These are phyloP conservation scores for Pholiota adiposa DNA, from an alignment of 1,284 basidiomycete species.

Conservation along the genomic window DNA sequence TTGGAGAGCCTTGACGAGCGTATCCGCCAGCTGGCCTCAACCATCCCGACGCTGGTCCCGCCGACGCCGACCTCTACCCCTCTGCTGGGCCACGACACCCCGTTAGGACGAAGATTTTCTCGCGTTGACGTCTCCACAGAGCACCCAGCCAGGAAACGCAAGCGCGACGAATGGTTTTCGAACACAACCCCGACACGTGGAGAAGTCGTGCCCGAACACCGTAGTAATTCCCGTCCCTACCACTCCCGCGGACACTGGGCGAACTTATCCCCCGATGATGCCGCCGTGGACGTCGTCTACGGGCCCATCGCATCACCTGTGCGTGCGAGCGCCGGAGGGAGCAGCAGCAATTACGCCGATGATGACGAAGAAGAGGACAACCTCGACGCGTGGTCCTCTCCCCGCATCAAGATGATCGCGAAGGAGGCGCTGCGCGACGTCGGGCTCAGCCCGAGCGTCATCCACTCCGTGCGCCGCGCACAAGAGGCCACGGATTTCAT, in stretches of 20 bases:
- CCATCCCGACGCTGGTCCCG: not conserved
- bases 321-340: not conserved
- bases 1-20: not conserved
- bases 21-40: not conserved
- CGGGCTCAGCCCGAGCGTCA: not conserved
- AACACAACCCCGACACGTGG: not conserved
- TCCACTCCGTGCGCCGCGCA: not conserved
- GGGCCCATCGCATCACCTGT: not conserved
- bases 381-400: not conserved
- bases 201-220: not conserved
- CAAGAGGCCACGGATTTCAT: not conserved
- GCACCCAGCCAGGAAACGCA: not conserved
- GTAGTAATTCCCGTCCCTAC: not conserved
- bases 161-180: not conserved
- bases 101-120: not conserved
- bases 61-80: conserved; percentile 1
- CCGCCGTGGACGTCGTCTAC: not conserved
- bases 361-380: not conserved
- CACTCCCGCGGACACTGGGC: not conserved
- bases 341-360: not conserved
- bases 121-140: not conserved
- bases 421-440: conserved; percentile 4
- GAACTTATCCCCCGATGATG: not conserved
- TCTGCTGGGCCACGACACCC: not conserved
- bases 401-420: not conserved